phyloP scores from a whole-genome alignment of 495 filamentous ascomycete genomes.

The Poronia punctata region DNA sequence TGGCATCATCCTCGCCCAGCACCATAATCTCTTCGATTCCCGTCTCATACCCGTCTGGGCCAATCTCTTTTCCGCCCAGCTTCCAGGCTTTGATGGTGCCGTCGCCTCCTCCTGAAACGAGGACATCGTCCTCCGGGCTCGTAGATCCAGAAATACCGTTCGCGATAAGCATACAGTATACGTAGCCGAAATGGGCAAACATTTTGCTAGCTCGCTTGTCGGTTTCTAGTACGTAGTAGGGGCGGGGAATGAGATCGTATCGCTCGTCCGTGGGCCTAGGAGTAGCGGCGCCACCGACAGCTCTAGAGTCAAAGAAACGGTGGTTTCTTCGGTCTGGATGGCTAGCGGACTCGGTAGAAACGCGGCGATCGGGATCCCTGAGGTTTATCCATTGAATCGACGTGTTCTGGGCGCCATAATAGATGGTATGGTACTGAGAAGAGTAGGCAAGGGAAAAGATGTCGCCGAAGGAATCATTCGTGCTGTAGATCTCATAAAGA shows the following conservation, averaged over 20 bases:
- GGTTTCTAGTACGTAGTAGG: conserved; percentile 63
- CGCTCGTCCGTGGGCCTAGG: conserved; percentile 52
- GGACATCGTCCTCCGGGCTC: conserved; percentile 62
- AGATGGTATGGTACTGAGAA: conserved; percentile 66
- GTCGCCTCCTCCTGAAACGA: conserved; percentile 90
- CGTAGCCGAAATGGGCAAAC: conserved; percentile 90
- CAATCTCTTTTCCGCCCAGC: conserved; percentile 44
- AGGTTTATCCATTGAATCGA: conserved; percentile 67
- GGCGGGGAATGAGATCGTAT: conserved; percentile 46
- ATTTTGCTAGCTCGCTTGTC: conserved; percentile 73
- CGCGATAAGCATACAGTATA: conserved; percentile 88
- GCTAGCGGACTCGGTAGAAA: conserved; percentile 53
- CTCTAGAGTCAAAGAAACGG: conserved; percentile 88
- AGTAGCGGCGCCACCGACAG: conserved; percentile 71
- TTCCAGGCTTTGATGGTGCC: conserved; percentile 89
- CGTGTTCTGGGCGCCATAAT: conserved; percentile 91
- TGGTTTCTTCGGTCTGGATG: conserved; percentile 81
- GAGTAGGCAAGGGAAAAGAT: conserved; percentile 91
- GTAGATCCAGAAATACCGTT: conserved; percentile 53
- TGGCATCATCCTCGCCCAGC: conserved; percentile 72
- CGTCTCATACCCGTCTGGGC: conserved; percentile 34
- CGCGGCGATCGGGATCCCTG: conserved; percentile 40
- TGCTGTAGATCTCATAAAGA: conserved; percentile 88
- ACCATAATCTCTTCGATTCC: conserved; percentile 52
- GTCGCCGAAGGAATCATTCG: conserved; percentile 83